Percentiles rank a stretch among this genome's conserved stretches.
These are phyloP conservation scores for Nasturtium officinale DNA, from an alignment of 345 rosid genomes.

Conservation along the genomic window DNA sequence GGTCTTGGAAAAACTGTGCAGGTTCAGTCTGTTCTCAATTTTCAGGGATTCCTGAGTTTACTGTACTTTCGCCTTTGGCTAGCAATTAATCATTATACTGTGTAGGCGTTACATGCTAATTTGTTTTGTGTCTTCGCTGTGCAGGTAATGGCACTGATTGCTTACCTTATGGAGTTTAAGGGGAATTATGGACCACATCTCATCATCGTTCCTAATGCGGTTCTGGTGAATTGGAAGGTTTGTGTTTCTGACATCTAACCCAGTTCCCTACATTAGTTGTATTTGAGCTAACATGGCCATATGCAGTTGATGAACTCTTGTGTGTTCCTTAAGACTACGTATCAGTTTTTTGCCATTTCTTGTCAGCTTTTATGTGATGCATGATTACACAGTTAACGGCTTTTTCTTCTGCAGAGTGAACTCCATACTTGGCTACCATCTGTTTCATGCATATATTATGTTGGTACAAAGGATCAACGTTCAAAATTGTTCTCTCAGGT, in stretches of 20 bases:
- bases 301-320: constrained; percentile 20
- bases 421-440: constrained; percentile 96
- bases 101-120: constrained; percentile 22
- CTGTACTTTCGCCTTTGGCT: constrained; percentile 6
- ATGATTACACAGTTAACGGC: neutral
- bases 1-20: constrained; percentile 99
- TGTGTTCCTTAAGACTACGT: constrained; percentile 10
- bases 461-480: constrained; percentile 93
- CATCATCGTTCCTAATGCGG: constrained; percentile 99
- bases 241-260: constrained; percentile 36
- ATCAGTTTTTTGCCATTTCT: constrained; percentile 17
- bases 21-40: constrained; percentile 51
- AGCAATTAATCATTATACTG: constrained; percentile 23
- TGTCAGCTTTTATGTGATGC: constrained; percentile 20
- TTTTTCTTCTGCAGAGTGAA: constrained; percentile 73
- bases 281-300: constrained; percentile 28
- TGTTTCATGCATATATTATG: constrained; percentile 92
- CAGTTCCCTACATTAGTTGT: constrained; percentile 14
- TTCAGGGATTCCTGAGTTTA: constrained; percentile 22
- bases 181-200: constrained; percentile 99
- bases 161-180: constrained; percentile 98
- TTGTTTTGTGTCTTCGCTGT: constrained; percentile 35
- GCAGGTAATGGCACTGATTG: constrained; percentile 99
- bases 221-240: constrained; percentile 99
- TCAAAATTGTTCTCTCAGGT: constrained; percentile 97